Conservation (phyloP, 345 rosid genomes). For the Melaleuca alternifolia region DNA sequence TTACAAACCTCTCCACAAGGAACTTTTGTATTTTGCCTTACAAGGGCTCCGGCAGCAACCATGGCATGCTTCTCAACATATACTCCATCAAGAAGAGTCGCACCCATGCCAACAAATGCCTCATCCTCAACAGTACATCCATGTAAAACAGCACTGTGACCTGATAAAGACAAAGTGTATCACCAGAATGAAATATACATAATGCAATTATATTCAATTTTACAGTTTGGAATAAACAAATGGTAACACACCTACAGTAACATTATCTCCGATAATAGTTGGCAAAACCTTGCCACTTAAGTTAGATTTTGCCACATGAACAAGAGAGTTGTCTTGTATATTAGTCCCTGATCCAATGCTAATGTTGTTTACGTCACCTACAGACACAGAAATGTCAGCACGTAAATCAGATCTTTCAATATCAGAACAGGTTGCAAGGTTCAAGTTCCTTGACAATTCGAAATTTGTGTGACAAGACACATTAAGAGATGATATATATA, state of each 20-base stretch:
- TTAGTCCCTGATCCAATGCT: conserved; percentile 82
- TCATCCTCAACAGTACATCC: conserved; percentile 95
- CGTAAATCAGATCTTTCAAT: not conserved
- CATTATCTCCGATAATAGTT: conserved; percentile 81
- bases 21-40: conserved; percentile 75
- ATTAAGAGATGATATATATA: not conserved
- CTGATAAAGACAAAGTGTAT: conserved; percentile 24
- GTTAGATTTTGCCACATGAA: conserved; percentile 92
- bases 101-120: conserved; percentile 90
- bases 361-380: conserved; percentile 82
- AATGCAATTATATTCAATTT: not conserved
- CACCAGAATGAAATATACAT: not conserved
- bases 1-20: conserved; percentile 75
- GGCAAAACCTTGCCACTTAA: conserved; percentile 85
- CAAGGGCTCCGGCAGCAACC: conserved; percentile 99
- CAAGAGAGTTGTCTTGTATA: conserved; percentile 95
- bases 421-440: not conserved
- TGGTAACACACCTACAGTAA: conserved; percentile 47
- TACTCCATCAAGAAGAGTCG: conserved; percentile 82
- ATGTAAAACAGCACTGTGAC: conserved; percentile 93
- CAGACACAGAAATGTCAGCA: not conserved
- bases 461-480: not conserved
- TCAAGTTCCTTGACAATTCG: not conserved
- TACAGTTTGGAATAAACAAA: not conserved
- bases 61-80: conserved; percentile 79